phyloP scores from a whole-genome alignment of 306 rosid species.

The Begonia fuchsioides region DNA sequence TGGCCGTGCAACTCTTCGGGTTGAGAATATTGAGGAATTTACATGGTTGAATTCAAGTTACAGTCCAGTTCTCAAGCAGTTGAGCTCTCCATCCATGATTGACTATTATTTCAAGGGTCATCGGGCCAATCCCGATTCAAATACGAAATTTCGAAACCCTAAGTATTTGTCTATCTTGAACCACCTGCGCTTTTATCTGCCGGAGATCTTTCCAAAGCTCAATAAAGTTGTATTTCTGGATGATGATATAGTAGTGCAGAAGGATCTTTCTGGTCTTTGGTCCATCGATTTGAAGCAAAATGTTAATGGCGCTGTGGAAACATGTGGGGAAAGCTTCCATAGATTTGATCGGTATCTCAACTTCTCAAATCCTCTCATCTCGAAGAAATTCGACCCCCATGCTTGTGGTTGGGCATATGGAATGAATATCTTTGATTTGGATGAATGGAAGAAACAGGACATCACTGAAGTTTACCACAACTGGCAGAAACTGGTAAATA shows the following conservation, averaged over 20 bases:
- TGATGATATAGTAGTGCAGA: conserved; percentile 89
- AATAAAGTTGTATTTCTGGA: conserved; percentile 81
- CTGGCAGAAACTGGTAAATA: conserved; percentile 91
- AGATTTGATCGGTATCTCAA: conserved; percentile 92
- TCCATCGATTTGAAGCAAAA: conserved; percentile 70
- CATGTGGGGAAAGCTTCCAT: conserved; percentile 93
- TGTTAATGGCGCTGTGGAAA: conserved; percentile 97
- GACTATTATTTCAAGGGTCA: conserved; percentile 87
- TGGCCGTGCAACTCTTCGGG: conserved; percentile 66
- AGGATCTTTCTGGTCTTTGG: conserved; percentile 85
- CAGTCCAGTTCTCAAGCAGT: conserved; percentile 92
- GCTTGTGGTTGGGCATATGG: conserved; percentile 99
- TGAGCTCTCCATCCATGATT: conserved; percentile 75
- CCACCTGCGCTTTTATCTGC: conserved; percentile 96
- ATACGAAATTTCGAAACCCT: conserved; percentile 84
- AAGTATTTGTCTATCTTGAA: conserved; percentile 89
- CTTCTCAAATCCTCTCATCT: conserved; percentile 86
- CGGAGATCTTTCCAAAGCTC: conserved; percentile 89
- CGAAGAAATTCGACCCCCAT: conserved; percentile 73
- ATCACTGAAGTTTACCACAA: conserved; percentile 80
- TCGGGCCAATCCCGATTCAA: conserved; percentile 66
- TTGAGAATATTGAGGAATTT: conserved; percentile 79
- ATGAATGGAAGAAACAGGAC: conserved; percentile 89
- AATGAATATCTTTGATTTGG: conserved; percentile 88
- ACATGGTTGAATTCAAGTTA: conserved; percentile 94